Conservation (phyloP, 177 flowering plant species). For the Tripterygium wilfordii region DNA sequence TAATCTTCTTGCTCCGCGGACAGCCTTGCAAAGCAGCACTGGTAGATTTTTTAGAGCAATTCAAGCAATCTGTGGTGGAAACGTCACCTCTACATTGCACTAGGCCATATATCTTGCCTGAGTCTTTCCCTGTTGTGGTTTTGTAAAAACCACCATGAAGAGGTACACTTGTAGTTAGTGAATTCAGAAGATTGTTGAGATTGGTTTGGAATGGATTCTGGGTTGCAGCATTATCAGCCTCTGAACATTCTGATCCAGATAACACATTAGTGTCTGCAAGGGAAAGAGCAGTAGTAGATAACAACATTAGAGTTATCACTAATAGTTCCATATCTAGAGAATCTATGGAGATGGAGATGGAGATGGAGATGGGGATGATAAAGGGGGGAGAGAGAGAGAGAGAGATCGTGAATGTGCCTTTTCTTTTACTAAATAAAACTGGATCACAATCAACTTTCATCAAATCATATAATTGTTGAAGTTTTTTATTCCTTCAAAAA, state of each 20-base stretch:
- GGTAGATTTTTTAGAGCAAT: constrained; percentile 8
- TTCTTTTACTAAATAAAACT: no score
- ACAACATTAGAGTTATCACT: background rate
- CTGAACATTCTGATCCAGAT: constrained; percentile 10
- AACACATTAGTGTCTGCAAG: constrained; percentile 5
- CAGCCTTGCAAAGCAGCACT: constrained; percentile 5
- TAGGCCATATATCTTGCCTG: constrained; percentile 21
- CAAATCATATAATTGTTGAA: no score
- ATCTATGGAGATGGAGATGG: no score
- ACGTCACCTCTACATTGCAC: constrained; percentile 21
- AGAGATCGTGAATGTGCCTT: background rate
- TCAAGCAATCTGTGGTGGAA: constrained; percentile 12
- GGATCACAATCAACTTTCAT: no score
- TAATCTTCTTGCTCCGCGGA: constrained; percentile 12
- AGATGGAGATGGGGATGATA: no score
- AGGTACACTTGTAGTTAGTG: constrained; percentile 11
- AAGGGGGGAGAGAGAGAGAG: background rate
- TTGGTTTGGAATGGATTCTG: constrained; percentile 12
- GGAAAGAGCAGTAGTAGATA: background rate
- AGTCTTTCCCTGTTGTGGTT: constrained; percentile 4
- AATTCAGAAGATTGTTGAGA: constrained; percentile 9
- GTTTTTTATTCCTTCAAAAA: no score
- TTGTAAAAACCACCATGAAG: constrained; percentile 17
- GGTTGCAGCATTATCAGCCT: constrained; percentile 4
- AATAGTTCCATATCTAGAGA: no score